Base-by-base conservation (phyloP, 441 rosid species). In the Raphanus hybrid region DNA sequence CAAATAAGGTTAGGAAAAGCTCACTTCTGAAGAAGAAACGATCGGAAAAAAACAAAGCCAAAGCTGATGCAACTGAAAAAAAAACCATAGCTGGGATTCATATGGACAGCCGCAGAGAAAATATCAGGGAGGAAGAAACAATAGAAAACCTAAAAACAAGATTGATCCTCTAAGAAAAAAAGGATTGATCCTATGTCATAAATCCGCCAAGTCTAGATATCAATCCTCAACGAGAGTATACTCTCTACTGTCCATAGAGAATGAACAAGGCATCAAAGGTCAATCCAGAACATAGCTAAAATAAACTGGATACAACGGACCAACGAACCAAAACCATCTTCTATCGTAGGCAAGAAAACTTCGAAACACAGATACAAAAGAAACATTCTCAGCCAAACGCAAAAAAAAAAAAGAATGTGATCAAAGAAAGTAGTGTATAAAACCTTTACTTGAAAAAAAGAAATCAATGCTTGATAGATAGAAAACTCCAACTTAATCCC, bases 21-120 rank as follows among this genome's bases (percentile, higher is more conserved):
- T 45, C 59, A 71, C 11, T 27, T 59, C 29, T 29, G 58, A 48
- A 50, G 34, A 39, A 29, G 26, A 59, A 32, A 67, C 29, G 32
- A 50, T 52, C 34, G 26, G 48, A 68, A 27, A 75, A 43, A 69
- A 52, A 16, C 64, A 69, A 69, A 26, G n/a, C n/a, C n/a, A n/a
- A 45, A 41, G 67, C 20, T 66, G 43, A 57, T 11, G 57, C 72
- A 58, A 27, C 71, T 41, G 61, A 67, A 64, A 70, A 64, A 70
- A 62, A 52, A 5, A 69, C 64, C 64, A 76, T 50, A 61, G n/a
- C 26, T 50, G 39, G 64, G 57, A 70, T 48, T 66, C 69, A 26
- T 67, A 78, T 48, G 55, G 55, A 34, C 35, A 65, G 57, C 61
- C 27, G 60, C 75, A 71, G 11, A 15, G 54, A 37, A 64, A 55